Conservation (phyloP, 2,329 filamentous ascomycete genomes). For the Alternaria triticimaculans region DNA sequence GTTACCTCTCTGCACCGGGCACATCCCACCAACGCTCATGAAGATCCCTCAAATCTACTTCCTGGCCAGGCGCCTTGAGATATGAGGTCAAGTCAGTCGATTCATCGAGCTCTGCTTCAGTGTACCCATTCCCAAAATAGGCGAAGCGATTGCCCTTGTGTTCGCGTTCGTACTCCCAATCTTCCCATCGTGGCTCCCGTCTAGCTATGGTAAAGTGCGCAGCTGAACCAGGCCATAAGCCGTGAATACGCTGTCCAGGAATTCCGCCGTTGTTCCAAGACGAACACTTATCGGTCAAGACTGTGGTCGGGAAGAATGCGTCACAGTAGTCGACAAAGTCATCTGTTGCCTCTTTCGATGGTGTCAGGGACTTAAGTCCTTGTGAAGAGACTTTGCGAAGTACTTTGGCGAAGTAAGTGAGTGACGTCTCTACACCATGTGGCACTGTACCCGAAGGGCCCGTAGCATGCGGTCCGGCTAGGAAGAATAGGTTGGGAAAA, state of each 20-base stretch:
- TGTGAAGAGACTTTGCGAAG: constrained; percentile 71
- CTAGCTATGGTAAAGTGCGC: constrained; percentile 66
- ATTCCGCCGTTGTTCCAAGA: constrained; percentile 73
- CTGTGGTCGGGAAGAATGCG: constrained; percentile 57
- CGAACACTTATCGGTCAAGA: constrained; percentile 67
- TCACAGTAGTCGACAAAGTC: constrained; percentile 68
- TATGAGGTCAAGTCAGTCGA: constrained; percentile 69
- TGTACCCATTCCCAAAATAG: constrained; percentile 74
- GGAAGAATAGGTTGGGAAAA: constrained; percentile 72
- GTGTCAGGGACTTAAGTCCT: constrained; percentile 68
- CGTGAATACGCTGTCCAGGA: constrained; percentile 69
- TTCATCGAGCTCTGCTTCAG: constrained; percentile 62
- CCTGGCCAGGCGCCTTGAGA: constrained; percentile 59
- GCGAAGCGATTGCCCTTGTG: constrained; percentile 60
- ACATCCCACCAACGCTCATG: constrained; percentile 70
- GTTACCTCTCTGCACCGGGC: constrained; percentile 32
- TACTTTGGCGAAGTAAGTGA: constrained; percentile 70
- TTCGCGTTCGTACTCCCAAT: constrained; percentile 62
- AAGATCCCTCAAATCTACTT: constrained; percentile 66
- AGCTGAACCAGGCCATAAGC: constrained; percentile 73
- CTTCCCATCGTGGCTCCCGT: constrained; percentile 64
- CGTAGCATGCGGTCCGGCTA: constrained; percentile 59
- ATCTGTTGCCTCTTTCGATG: constrained; percentile 65
- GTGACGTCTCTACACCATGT: constrained; percentile 69
- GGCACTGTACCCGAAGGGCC: constrained; percentile 68